Base-by-base conservation (phyloP, 139 green algal species). In the Chlorella sp. region DNA sequence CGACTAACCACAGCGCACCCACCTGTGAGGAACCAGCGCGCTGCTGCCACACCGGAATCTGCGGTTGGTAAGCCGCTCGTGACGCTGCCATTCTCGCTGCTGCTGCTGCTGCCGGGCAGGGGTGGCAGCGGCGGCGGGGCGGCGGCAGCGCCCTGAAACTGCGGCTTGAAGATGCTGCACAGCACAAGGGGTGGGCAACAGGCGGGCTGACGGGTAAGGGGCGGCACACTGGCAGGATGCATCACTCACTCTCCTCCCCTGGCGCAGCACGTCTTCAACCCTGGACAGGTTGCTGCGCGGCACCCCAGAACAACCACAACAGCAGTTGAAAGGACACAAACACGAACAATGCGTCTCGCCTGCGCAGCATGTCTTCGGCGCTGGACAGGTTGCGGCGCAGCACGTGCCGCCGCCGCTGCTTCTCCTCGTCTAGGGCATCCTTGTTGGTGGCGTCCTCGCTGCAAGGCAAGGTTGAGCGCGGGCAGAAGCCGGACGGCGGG, bases 281-380 rank as follows among this genome's bases (percentile, higher is more conserved):
- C 56, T 65, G 56, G 56, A 20, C 62, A 69, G 34, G 62, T 32
- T 69, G 26, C 62, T 28, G 2, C 13, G 4, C 28, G 20, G 26
- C 62, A 38, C 62, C 28, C 62, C 62, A n/a, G 60, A 67, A n/a
- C n/a, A n/a, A n/a, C n/a, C n/a, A n/a, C n/a, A n/a, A n/a, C n/a
- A n/a, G n/a, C n/a, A n/a, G n/a, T n/a, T n/a, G n/a, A n/a, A n/a
- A n/a, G n/a, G n/a, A n/a, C n/a, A n/a, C n/a, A n/a, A n/a, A n/a
- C n/a, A n/a, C n/a, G n/a, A n/a, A n/a, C n/a, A n/a, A n/a, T n/a
- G n/a, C n/a, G n/a, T n/a, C n/a, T 30, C 40, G 60, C 40, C 62
- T 77, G 44, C 84, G 76, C 60, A 91, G 79, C 67, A 91, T 88
- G 84, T 91, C 87, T 46, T 92, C 89, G 0, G 73, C 89, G 40